Conservation (phyloP, 2,329 filamentous ascomycete genomes). For the Ophiostoma angusticollis region DNA sequence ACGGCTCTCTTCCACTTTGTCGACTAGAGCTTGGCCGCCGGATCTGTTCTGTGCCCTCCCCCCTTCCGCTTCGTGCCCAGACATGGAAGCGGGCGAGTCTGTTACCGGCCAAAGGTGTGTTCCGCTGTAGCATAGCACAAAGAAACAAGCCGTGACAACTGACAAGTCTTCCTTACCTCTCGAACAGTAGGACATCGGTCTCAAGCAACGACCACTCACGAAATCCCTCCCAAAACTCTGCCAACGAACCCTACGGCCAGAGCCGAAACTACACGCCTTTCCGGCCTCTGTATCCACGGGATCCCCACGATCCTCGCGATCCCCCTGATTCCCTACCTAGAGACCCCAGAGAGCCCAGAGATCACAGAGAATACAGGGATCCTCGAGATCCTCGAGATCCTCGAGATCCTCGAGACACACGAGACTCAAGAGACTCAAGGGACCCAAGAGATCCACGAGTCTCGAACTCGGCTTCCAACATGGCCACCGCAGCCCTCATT, state of each 20-base stretch:
- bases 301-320: too few relatives aligned
- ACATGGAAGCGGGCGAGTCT: slow-evolving; percentile 28
- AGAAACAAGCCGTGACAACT: too few relatives aligned
- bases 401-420: background rate
- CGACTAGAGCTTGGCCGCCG: slow-evolving; percentile 9
- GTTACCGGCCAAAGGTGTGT: slow-evolving; percentile 27
- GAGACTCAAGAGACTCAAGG: slow-evolving; percentile 1
- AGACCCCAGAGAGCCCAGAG: slow-evolving; percentile 4
- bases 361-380: slow-evolving; percentile 21
- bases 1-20: background rate
- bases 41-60: background rate
- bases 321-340: too few relatives aligned
- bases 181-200: slow-evolving; percentile 12
- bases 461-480: slow-evolving; percentile 18
- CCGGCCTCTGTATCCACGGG: slow-evolving; percentile 16
- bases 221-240: too few relatives aligned
- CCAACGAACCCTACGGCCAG: slow-evolving; percentile 5
- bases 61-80: slow-evolving; percentile 14
- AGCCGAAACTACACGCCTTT: slow-evolving; percentile 1
- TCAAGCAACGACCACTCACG: slow-evolving; percentile 14
- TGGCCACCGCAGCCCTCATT: slow-evolving; percentile 30
- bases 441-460: slow-evolving; percentile 20
- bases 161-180: slow-evolving; percentile 8
- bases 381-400: background rate
- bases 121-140: too few relatives aligned